Conservation (phyloP, 2,329 filamentous ascomycete species). For the Arthrobotrys entomopaga region DNA sequence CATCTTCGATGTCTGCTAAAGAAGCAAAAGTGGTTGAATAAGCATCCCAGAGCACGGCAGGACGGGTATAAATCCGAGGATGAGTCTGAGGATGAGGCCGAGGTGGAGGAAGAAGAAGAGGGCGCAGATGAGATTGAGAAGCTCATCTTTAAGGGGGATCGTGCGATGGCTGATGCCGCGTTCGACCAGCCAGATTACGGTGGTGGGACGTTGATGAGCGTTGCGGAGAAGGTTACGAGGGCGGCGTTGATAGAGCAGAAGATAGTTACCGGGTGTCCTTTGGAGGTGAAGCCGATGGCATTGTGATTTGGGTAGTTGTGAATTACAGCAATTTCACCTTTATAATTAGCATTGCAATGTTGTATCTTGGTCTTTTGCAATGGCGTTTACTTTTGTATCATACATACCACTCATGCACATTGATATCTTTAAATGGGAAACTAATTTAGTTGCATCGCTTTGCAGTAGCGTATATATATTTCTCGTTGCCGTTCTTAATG, state of each 20-base stretch:
- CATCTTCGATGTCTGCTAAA: constrained; percentile 76
- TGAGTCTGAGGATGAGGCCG: constrained; percentile 61
- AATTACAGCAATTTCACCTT: neutral
- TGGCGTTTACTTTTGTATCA: too few relatives aligned
- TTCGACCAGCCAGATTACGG: constrained; percentile 48
- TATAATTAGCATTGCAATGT: neutral
- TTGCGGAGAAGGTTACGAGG: constrained; percentile 88
- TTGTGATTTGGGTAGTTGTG: constrained; percentile 21
- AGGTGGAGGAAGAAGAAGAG: constrained; percentile 64
- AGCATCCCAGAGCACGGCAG: constrained; percentile 24
- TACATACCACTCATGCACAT: neutral
- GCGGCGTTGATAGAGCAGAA: constrained; percentile 80
- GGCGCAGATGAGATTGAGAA: constrained; percentile 59
- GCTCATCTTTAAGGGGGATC: constrained; percentile 47
- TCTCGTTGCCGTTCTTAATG: too few relatives aligned
- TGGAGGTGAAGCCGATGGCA: constrained; percentile 61
- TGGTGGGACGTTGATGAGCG: constrained; percentile 64
- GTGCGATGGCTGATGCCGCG: constrained; percentile 49
- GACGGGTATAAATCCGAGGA: constrained; percentile 33
- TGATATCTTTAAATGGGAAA: too few relatives aligned
- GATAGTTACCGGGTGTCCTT: constrained; percentile 73
- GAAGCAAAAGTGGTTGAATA: constrained; percentile 59
- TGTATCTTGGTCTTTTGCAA: neutral
- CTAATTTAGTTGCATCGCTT: too few relatives aligned
- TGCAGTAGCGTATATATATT: too few relatives aligned